phyloP scores from a whole-genome alignment of 345 rosid species.

The Populus euphratica region DNA sequence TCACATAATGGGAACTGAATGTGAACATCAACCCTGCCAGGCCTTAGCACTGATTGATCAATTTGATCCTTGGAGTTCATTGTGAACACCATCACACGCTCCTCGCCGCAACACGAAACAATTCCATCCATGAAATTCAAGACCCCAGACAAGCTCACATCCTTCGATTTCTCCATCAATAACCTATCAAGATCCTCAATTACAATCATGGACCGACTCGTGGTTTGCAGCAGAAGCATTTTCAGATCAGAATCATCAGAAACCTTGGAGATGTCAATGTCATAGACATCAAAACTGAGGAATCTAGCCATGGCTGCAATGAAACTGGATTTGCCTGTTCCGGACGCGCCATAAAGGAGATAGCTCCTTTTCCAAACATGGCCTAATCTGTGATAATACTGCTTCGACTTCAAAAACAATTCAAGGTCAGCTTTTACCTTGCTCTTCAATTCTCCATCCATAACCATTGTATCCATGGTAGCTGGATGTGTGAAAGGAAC shows the following conservation, averaged over 20 bases:
- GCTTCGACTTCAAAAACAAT: constrained; percentile 22
- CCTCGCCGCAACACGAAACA: constrained; percentile 20
- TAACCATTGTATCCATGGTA: constrained; percentile 28
- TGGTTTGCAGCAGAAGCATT: constrained; percentile 21
- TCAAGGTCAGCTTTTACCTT: constrained; percentile 28
- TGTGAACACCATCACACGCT: constrained; percentile 23
- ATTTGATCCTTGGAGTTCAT: constrained; percentile 9
- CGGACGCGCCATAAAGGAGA: constrained; percentile 22
- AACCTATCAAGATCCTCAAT: constrained; percentile 22
- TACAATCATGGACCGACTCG: constrained; percentile 21
- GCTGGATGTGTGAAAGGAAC: constrained; percentile 29
- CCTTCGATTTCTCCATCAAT: constrained; percentile 2
- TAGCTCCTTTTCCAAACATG: constrained; percentile 27
- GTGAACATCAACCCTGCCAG: constrained; percentile 26
- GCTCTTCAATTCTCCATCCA: constrained; percentile 21
- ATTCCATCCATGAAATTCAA: constrained; percentile 32
- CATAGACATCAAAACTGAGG: constrained; percentile 23
- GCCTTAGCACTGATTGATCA: constrained; percentile 14
- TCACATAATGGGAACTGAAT: constrained; percentile 19
- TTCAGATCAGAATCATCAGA: constrained; percentile 15
- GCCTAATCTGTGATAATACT: constrained; percentile 25
- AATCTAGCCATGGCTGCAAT: constrained; percentile 28
- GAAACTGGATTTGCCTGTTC: constrained; percentile 32
- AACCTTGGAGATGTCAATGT: constrained; percentile 17
- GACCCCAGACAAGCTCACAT: constrained; percentile 13